Evolutionary conservation across 345 rosid genomes (phyloP), one percentile per base, ranked within the genome.

Genomic region (Schrenkiella parvula): DNA sequence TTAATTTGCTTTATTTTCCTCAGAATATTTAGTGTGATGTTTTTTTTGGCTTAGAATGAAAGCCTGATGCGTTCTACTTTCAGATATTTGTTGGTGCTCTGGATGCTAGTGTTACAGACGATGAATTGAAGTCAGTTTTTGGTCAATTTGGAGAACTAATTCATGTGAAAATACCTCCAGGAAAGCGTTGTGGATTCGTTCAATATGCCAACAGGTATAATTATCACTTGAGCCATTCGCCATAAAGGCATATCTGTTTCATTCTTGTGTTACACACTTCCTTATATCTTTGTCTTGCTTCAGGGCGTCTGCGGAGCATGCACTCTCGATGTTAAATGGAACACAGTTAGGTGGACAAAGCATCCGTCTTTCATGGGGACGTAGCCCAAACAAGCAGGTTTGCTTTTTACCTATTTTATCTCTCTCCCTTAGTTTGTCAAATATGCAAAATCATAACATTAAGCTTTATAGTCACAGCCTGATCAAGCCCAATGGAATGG

Each of bases 161-260:
- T 76, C 98, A 90, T 78, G 98, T 95, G 76, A 95, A 95, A 80
- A 85, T 95, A 71, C 98, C 99, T 42, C 82, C 84, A n/a, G 92
- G 93, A 80, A 95, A 95, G 86, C 91, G 95, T 21, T 95, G 99
- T 82, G 97, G 99, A 44, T 95, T 92, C 54, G 99, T 92, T 80
- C 99, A 95, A 72, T 95, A 82, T 81, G 89, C 88, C 72, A 83
- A 80, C 82, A 85, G 97, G 99, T 90, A 80, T 35, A 56, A 48
- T 59, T 21, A 6, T 23, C 8, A 1, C 13, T 10, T 31, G 23
- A 42, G 11, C 15, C 38, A 32, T 60, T 57, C 0, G 7, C 12
- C 22, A 14, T 66, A 19, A 39, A 32, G 2, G 8, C 34, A 23
- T 51, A 13, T 50, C 14, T 2, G 5, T 34, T 29, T 52, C 5